phyloP scores from a whole-genome alignment of 2,329 filamentous ascomycete species.

The Lachnellula subtilissima region DNA sequence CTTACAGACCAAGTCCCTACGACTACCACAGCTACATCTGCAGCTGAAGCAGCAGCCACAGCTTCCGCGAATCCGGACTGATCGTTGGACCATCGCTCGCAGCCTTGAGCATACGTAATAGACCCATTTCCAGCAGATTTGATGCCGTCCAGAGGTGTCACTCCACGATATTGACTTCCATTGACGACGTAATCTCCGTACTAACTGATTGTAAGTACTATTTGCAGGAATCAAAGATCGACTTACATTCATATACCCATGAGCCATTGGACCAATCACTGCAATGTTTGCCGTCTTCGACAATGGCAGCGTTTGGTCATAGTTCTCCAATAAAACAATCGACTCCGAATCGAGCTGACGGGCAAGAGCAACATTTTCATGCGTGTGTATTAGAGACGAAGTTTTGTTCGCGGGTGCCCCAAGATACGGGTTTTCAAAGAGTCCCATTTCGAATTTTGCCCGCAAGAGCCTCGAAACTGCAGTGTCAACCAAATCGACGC shows the following conservation, averaged over 20 bases:
- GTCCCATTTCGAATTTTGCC: conserved; percentile 63
- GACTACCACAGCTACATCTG: conserved; percentile 68
- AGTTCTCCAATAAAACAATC: conserved; percentile 77
- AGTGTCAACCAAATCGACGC: conserved; percentile 54
- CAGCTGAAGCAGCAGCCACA: conserved; percentile 57
- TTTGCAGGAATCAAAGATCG: not conserved
- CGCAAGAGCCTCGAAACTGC: conserved; percentile 62
- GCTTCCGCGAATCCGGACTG: conserved; percentile 64
- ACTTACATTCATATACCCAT: conserved; percentile 63
- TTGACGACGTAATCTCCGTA: conserved; percentile 73
- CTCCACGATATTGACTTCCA: conserved; percentile 56
- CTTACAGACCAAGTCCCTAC: conserved; percentile 65
- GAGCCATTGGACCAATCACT: conserved; percentile 71
- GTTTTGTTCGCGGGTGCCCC: conserved; percentile 53
- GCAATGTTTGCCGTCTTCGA: conserved; percentile 63
- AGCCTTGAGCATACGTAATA: conserved; percentile 64
- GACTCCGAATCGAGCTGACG: conserved; percentile 74
- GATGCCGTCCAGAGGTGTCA: conserved; percentile 68
- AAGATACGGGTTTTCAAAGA: conserved; percentile 67
- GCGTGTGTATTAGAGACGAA: conserved; percentile 57
- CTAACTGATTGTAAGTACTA: conserved; percentile 31
- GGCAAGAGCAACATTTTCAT: conserved; percentile 64
- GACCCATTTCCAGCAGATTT: conserved; percentile 53
- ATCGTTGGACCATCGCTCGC: conserved; percentile 67
- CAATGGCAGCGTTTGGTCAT: conserved; percentile 58